Conservation (phyloP, 345 rosid genomes). For the Aethionema arabicum region DNA sequence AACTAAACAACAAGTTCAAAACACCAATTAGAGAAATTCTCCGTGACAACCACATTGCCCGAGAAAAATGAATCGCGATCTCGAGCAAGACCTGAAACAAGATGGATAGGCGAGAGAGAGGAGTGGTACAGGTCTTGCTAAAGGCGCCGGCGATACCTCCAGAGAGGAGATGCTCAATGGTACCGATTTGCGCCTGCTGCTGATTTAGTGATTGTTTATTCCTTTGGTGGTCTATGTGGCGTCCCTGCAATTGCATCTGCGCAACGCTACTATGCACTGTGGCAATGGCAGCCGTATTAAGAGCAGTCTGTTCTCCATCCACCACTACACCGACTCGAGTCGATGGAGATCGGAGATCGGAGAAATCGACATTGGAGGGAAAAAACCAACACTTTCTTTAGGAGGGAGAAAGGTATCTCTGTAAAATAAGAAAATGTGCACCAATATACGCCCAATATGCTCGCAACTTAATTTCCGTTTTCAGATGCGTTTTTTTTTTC, state of each 20-base stretch:
- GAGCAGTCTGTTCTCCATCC: conserved; percentile 73
- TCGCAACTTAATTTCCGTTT: too few species aligned
- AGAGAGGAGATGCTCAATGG: conserved; percentile 68
- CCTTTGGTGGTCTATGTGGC: conserved; percentile 19
- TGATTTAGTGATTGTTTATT: conserved; percentile 36
- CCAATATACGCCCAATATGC: too few species aligned
- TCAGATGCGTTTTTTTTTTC: too few species aligned
- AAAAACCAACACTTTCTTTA: too few species aligned
- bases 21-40: too few species aligned
- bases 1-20: too few species aligned
- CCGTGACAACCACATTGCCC: too few species aligned
- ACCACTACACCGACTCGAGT: conserved; percentile 80
- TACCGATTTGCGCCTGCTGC: conserved; percentile 54
- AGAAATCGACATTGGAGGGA: too few species aligned
- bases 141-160: conserved; percentile 97
- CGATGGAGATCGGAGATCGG: too few species aligned
- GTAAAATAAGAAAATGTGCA: too few species aligned
- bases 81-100: conserved; percentile 89
- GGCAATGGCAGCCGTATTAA: conserved; percentile 50
- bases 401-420: too few species aligned
- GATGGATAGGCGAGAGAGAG: conserved; percentile 91
- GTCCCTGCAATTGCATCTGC: conserved; percentile 22
- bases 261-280: conserved; percentile 50
- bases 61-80: too few species aligned
- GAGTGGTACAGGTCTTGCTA: conserved; percentile 96